Conservation (phyloP, 139 green algal genomes). For the Closterium sp. region DNA sequence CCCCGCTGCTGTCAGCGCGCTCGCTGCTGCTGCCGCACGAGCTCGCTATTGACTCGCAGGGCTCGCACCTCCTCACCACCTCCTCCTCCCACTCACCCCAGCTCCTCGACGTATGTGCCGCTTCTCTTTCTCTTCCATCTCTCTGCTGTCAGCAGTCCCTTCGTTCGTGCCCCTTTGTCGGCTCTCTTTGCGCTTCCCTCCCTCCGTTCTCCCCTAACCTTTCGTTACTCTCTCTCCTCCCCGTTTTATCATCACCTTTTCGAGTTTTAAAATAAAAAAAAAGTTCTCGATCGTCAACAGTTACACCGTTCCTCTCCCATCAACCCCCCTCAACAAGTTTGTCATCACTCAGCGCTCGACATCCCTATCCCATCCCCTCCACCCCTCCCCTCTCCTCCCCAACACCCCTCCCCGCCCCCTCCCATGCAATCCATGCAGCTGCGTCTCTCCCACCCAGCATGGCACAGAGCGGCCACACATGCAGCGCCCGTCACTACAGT, state of each 20-base stretch:
- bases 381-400: not conserved
- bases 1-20: not conserved
- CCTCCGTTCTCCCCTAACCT: no score
- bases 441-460: not conserved
- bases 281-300: no score
- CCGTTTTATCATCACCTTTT: no score
- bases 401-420: not conserved
- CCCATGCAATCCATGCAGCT: not conserved
- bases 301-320: slow-evolving; percentile 2
- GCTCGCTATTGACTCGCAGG: slow-evolving; percentile 10
- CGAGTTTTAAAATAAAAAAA: no score
- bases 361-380: not conserved
- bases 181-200: not conserved
- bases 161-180: not conserved
- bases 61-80: slow-evolving; percentile 1
- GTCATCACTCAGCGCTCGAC: not conserved
- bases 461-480: not conserved
- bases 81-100: not conserved
- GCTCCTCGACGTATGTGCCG: not conserved
- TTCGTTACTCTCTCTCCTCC: no score
- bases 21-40: not conserved
- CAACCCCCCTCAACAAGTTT: no score
- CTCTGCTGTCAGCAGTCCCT: no score
- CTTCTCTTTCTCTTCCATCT: not conserved
- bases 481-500: slow-evolving; percentile 2